Base-by-base conservation (phyloP, 2,329 filamentous ascomycete species). In the Colletotrichum sp. region DNA sequence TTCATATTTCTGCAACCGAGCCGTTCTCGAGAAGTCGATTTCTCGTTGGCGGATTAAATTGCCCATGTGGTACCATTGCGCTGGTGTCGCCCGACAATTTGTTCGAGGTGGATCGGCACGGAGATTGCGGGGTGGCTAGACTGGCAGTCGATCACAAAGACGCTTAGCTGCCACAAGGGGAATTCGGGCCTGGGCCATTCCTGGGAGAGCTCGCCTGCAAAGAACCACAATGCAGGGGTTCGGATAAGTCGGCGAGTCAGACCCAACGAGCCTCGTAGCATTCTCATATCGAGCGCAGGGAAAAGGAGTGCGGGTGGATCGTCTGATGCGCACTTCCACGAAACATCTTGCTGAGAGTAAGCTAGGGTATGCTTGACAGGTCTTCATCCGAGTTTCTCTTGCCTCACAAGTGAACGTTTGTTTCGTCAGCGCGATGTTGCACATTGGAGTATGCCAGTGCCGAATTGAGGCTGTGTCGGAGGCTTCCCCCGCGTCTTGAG, bases 1-100 rank as follows among this genome's bases (percentile, higher is more conserved):
- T 5, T 76, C 64, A 65, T 72, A 16, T 28, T 8, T 63, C 44
- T 36, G 57, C 24, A 52, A 69, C 34, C 32, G 26, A n/a, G 57
- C 57, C 34, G 32, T 30, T 69, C 49, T 28, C 32, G 44, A 68
- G 39, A 36, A 32, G 55, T 55, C 52, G 52, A 34, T 34, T 24
- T 55, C 73, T 62, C 64, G 55, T 76, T 69, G 73, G 73, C 73
- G 70, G 70, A 73, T 76, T 60, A 52, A 76, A 65, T 76, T 30
- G 26, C 21, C 68, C 67, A 21, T 52, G 44, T 8, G 34, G 28
- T 30, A 24, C 34, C 36, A 36, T n/a, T 12, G 44, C 36, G 62
- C 16, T 64, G 32, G 52, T 18, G 32, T 32, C 52, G 39, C 21
- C 30, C 24, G 24, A 30, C 36, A 52, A 30, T 57, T 10, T 24